phyloP scores from a whole-genome alignment of 257 asterid species.

The Datura wrightii region DNA sequence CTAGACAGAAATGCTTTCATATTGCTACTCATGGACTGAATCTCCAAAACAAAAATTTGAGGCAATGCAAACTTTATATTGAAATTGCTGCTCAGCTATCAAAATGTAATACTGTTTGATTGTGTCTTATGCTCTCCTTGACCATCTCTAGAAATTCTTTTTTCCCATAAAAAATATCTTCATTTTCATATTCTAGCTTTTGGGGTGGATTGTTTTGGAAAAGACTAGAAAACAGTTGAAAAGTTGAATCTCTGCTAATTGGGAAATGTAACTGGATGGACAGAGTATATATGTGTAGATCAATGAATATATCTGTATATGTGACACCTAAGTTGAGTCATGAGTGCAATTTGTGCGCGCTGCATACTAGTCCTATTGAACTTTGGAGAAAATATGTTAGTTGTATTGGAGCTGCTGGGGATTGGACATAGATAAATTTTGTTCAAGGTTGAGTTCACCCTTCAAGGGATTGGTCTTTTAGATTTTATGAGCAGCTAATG shows the following conservation, averaged over 20 bases:
- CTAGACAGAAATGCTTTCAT: not conserved
- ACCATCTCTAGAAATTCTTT: not conserved
- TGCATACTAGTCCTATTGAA: not conserved
- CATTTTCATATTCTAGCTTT: not conserved
- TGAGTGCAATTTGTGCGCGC: not conserved
- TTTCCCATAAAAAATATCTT: not conserved
- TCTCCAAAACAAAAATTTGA: not conserved
- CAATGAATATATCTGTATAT: not conserved
- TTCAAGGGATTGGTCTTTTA: not conserved
- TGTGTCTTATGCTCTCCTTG: not conserved
- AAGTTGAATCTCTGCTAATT: not conserved
- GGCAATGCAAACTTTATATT: not conserved
- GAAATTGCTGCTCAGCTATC: conserved; percentile 14
- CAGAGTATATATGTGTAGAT: not conserved
- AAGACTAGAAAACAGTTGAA: not conserved
- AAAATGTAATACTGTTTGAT: not conserved
- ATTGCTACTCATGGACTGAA: conserved; percentile 7
- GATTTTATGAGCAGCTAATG: not conserved
- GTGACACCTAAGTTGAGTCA: not conserved
- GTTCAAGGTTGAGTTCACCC: not conserved
- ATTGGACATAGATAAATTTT: not conserved
- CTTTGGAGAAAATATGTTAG: not conserved
- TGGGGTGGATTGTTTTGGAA: not conserved
- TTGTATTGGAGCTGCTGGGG: not conserved
- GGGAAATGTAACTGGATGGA: not conserved